A percentile compares a stretch with the other conserved stretches of the same genome.
phyloP scores from a whole-genome alignment of 2,329 filamentous ascomycete genomes.

The Cercospora sojina region DNA sequence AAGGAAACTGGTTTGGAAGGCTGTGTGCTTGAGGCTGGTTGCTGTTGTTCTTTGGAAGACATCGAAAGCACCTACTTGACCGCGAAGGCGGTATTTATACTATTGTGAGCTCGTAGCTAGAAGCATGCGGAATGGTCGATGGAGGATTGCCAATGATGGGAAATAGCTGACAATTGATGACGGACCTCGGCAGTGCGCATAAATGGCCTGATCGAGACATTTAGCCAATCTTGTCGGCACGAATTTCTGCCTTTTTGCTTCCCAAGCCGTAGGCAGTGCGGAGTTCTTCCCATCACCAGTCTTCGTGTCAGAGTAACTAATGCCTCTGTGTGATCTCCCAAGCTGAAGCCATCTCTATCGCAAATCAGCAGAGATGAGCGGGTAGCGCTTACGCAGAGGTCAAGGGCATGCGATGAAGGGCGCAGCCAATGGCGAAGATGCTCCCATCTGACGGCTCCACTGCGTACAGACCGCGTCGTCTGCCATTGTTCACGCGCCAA shows the following conservation, averaged over 20 bases:
- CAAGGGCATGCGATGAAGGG: background rate
- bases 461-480: background rate
- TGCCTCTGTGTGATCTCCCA: background rate
- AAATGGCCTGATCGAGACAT: background rate
- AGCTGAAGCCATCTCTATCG: background rate
- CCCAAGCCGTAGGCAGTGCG: background rate
- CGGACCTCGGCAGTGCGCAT: background rate
- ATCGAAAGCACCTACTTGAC: slow-evolving; percentile 22
- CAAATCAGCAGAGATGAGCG: background rate
- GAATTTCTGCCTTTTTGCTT: background rate
- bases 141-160: slow-evolving; percentile 13
- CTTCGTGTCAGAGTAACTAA: background rate
- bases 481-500: background rate
- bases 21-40: slow-evolving; percentile 3
- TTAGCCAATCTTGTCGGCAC: background rate
- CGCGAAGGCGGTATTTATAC: slow-evolving; percentile 21
- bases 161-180: slow-evolving; percentile 18
- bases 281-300: background rate
- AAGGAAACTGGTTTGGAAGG: slow-evolving; percentile 15
- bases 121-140: slow-evolving; percentile 13
- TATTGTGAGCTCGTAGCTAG: slow-evolving; percentile 15
- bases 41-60: slow-evolving; percentile 27
- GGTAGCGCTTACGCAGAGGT: background rate
- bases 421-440: background rate
- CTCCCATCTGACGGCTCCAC: background rate